These are phyloP conservation scores for Malus hybrid DNA, from an alignment of 331 rosid species.

Conservation along the genomic window DNA sequence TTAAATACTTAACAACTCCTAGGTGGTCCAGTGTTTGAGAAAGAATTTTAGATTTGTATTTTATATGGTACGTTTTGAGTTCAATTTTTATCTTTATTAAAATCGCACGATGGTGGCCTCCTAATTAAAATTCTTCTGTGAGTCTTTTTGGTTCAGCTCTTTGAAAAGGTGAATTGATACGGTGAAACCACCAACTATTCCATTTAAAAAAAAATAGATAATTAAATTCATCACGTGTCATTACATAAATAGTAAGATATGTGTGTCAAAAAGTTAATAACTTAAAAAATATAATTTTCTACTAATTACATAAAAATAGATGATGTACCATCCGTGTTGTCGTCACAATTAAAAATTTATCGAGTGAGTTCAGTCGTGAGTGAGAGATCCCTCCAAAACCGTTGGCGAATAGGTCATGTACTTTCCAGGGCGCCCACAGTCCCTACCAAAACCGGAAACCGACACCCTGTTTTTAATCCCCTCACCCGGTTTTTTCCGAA, in stretches of 20 bases:
- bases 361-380: neutral
- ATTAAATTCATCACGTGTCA: too few relatives aligned
- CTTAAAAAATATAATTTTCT: too few relatives aligned
- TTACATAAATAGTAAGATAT: too few relatives aligned
- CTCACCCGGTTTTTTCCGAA: constrained; percentile 19
- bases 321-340: too few relatives aligned
- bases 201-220: too few relatives aligned
- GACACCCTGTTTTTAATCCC: constrained; percentile 33
- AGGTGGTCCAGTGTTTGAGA: neutral
- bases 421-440: constrained; percentile 63
- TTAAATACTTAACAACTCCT: neutral
- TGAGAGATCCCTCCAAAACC: constrained; percentile 34
- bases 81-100: accelerated
- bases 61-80: accelerated
- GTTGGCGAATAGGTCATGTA: constrained; percentile 35
- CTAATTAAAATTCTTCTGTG: accelerated
- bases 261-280: too few relatives aligned
- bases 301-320: too few relatives aligned
- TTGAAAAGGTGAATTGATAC: accelerated
- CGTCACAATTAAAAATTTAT: too few relatives aligned
- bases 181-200: accelerated
- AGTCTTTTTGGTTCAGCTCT: too few relatives aligned
- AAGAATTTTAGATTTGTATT: neutral
- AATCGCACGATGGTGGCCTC: too few relatives aligned
- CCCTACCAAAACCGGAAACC: constrained; percentile 61